Evolutionary conservation across 1,284 basidiomycete genomes (phyloP).

Genomic region (Fomitopsis schrenkii): DNA sequence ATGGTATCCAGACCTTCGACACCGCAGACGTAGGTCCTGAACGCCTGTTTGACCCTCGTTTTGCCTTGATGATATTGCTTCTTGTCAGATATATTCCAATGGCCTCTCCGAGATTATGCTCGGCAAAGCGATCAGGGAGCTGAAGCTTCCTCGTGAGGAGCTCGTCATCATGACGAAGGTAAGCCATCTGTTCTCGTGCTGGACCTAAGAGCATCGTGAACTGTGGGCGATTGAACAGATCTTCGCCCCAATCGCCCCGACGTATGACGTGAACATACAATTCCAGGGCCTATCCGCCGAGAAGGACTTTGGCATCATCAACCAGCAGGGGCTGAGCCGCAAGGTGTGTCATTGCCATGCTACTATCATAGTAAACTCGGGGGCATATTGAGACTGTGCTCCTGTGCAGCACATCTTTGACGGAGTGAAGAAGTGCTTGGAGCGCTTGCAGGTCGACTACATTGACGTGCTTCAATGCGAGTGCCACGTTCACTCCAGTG

Average conservation of each 20-base stretch:
- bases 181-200: background rate
- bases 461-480: conserved; percentile 38
- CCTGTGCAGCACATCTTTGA: conserved; percentile 38
- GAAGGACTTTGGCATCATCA: conserved; percentile 29
- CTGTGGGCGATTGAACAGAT: background rate
- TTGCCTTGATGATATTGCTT: background rate
- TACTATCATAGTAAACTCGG: background rate
- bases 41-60: background rate
- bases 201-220: background rate
- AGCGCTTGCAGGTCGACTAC: conserved; percentile 39
- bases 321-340: conserved; percentile 34
- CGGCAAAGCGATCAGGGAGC: conserved; percentile 54
- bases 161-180: conserved; percentile 57
- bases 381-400: background rate
- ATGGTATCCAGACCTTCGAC: conserved; percentile 51
- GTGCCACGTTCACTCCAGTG: background rate
- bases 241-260: conserved; percentile 16
- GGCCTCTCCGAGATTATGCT: conserved; percentile 52
- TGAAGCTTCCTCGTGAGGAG: conserved; percentile 50
- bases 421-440: conserved; percentile 37
- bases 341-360: conserved; percentile 26
- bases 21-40: conserved; percentile 36
- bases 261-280: conserved; percentile 36
- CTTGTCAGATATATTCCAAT: conserved; percentile 35
- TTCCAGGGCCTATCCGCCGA: conserved; percentile 6